phyloP scores from a whole-genome alignment of 495 filamentous ascomycete genomes.

The Xylaria scruposa region DNA sequence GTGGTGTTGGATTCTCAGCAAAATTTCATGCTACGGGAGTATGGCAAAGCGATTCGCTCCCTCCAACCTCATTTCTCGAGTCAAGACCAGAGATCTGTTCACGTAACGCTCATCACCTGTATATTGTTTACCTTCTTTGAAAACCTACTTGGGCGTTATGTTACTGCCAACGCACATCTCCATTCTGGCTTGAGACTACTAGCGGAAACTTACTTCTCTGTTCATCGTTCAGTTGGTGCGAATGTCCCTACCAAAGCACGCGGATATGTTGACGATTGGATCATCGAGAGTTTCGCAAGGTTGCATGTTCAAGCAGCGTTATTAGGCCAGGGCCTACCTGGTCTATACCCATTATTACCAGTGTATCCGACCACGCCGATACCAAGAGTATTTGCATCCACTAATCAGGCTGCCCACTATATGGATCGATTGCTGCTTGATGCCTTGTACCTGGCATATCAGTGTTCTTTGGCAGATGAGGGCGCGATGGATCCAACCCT shows the following conservation, averaged over 20 bases:
- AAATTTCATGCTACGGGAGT: constrained; percentile 51
- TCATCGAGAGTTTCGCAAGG: constrained; percentile 47
- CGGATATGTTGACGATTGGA: constrained; percentile 44
- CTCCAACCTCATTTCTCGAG: constrained; percentile 43
- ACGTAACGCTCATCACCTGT: constrained; percentile 61
- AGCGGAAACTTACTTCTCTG: neutral
- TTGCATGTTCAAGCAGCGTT: constrained; percentile 47
- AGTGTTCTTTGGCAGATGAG: constrained; percentile 26
- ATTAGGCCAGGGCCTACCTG: constrained; percentile 33
- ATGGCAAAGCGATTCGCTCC: constrained; percentile 51
- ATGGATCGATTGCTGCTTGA: constrained; percentile 43
- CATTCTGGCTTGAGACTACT: constrained; percentile 49
- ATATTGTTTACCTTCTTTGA: constrained; percentile 64
- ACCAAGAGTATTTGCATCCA: constrained; percentile 34
- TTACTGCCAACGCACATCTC: constrained; percentile 53
- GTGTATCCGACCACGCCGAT: constrained; percentile 15
- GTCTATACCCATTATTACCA: constrained; percentile 25
- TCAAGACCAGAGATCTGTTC: constrained; percentile 35
- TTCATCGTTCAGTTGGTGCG: neutral
- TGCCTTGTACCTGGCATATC: constrained; percentile 37
- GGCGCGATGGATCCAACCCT: neutral
- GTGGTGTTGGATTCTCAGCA: constrained; percentile 37
- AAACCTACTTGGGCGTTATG: constrained; percentile 56
- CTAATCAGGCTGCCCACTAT: constrained; percentile 36
- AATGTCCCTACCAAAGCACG: neutral